Conservation (phyloP, 805 yeast species). For the Candida ficus region DNA sequence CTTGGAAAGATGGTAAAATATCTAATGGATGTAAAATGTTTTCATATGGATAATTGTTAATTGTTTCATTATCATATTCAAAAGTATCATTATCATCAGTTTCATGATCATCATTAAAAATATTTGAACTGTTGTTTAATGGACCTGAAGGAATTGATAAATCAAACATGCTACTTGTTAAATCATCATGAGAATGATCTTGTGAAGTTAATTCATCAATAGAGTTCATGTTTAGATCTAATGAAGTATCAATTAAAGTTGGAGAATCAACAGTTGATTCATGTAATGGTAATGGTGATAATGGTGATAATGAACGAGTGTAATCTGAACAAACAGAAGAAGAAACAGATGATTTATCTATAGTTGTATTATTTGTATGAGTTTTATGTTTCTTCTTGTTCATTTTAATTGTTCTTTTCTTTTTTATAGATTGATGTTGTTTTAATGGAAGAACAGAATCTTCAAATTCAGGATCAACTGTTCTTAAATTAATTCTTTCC, state of each 20-base stretch:
- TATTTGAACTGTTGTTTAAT: not conserved
- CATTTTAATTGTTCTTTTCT: slow-evolving; percentile 21
- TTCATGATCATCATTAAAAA: not conserved
- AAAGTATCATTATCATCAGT: slow-evolving; percentile 3
- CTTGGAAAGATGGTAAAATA: slow-evolving; percentile 12
- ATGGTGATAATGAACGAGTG: not conserved
- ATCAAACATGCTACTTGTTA: not conserved
- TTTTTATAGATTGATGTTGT: slow-evolving; percentile 4
- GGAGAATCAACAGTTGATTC: slow-evolving; percentile 5
- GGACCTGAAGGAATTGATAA: not conserved
- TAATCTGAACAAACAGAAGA: not conserved
- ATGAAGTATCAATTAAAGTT: slow-evolving; percentile 2
- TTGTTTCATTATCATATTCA: not conserved
- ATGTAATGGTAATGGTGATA: slow-evolving; percentile 4
- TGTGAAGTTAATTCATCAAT: slow-evolving; percentile 1
- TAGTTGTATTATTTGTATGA: not conserved
- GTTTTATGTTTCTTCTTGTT: slow-evolving; percentile 2
- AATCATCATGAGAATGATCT: not conserved
- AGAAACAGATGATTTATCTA: not conserved
- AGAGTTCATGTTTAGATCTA: slow-evolving; percentile 5
- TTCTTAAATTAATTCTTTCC: slow-evolving; percentile 14
- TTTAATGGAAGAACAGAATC: not conserved
- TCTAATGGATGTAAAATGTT: slow-evolving; percentile 22
- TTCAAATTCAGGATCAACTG: slow-evolving; percentile 4
- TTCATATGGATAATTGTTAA: slow-evolving; percentile 21